Evolutionary conservation across 305 asterid genomes (phyloP).

Genomic region (Fraxinus nigra): DNA sequence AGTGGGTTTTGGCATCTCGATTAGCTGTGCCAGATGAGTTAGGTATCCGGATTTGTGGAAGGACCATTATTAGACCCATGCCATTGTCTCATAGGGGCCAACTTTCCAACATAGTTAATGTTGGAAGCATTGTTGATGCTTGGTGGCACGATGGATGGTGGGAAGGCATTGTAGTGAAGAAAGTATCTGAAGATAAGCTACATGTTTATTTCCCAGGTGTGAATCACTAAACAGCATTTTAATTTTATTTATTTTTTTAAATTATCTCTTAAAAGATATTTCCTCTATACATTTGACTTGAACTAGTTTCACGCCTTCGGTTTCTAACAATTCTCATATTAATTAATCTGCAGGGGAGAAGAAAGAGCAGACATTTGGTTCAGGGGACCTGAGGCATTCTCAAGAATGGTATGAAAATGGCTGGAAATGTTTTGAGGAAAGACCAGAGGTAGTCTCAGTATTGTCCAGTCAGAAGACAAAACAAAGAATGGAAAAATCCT

Average conservation of each 20-base stretch:
- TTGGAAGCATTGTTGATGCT: slow-evolving; percentile 68
- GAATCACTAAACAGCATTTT: neutral
- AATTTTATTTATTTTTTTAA: neutral
- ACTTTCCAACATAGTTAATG: slow-evolving; percentile 28
- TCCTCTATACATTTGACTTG: neutral
- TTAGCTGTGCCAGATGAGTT: slow-evolving; percentile 47
- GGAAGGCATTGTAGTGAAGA: slow-evolving; percentile 77
- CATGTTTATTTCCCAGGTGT: slow-evolving; percentile 69
- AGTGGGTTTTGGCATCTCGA: slow-evolving; percentile 69
- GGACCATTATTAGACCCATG: slow-evolving; percentile 59
- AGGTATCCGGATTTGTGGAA: slow-evolving; percentile 57
- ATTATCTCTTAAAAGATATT: neutral
- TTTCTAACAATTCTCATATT: neutral
- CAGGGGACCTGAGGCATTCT: slow-evolving; percentile 55
- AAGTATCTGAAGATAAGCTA: slow-evolving; percentile 39
- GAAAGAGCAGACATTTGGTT: slow-evolving; percentile 34
- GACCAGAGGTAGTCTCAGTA: slow-evolving; percentile 41
- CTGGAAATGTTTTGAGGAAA: slow-evolving; percentile 56
- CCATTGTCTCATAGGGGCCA: slow-evolving; percentile 18
- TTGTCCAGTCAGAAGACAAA: slow-evolving; percentile 14
- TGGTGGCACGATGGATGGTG: slow-evolving; percentile 95
- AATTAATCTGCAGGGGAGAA: slow-evolving; percentile 53
- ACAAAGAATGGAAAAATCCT: slow-evolving; percentile 1
- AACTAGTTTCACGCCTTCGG: neutral
- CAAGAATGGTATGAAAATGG: slow-evolving; percentile 57